Conservation (phyloP, 1,284 basidiomycete species). For the Boletus sp. region DNA sequence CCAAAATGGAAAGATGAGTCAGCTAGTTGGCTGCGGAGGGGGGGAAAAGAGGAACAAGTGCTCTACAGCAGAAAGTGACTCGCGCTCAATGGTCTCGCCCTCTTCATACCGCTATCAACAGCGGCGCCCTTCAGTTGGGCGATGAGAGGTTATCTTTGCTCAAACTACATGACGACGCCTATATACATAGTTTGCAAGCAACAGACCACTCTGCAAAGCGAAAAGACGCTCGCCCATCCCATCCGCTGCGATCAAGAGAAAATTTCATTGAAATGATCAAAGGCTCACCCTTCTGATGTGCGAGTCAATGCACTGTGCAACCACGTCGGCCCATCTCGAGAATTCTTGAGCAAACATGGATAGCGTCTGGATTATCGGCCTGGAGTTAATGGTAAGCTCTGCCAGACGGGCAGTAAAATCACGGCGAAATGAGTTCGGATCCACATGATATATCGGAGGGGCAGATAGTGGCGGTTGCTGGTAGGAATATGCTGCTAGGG, state of each 20-base stretch:
- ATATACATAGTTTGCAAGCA: slow-evolving; percentile 36
- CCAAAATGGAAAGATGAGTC: slow-evolving; percentile 52
- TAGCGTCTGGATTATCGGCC: slow-evolving; percentile 92
- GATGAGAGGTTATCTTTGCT: slow-evolving; percentile 38
- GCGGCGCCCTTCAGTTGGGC: slow-evolving; percentile 32
- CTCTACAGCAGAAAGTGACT: slow-evolving; percentile 23
- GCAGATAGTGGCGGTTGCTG: slow-evolving; percentile 46
- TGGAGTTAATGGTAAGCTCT: slow-evolving; percentile 91
- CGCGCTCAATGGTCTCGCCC: slow-evolving; percentile 32
- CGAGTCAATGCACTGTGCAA: slow-evolving; percentile 83
- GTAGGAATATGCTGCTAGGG: slow-evolving; percentile 43
- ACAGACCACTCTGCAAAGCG: slow-evolving; percentile 24
- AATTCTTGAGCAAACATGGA: slow-evolving; percentile 92
- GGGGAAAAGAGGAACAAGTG: slow-evolving; percentile 26
- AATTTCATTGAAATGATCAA: slow-evolving; percentile 18
- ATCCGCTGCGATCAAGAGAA: slow-evolving; percentile 27
- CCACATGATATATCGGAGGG: slow-evolving; percentile 53
- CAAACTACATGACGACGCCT: slow-evolving; percentile 37
- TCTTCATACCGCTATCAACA: slow-evolving; percentile 32
- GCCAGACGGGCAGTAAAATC: slow-evolving; percentile 76
- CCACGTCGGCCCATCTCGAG: slow-evolving; percentile 73
- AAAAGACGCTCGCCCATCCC: slow-evolving; percentile 27
- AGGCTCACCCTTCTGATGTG: slow-evolving; percentile 86
- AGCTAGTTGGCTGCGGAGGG: slow-evolving; percentile 43
- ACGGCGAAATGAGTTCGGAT: slow-evolving; percentile 75